These are phyloP conservation scores for Aphanocladium album DNA, from an alignment of 2,329 filamentous ascomycete species.

Conservation along the genomic window DNA sequence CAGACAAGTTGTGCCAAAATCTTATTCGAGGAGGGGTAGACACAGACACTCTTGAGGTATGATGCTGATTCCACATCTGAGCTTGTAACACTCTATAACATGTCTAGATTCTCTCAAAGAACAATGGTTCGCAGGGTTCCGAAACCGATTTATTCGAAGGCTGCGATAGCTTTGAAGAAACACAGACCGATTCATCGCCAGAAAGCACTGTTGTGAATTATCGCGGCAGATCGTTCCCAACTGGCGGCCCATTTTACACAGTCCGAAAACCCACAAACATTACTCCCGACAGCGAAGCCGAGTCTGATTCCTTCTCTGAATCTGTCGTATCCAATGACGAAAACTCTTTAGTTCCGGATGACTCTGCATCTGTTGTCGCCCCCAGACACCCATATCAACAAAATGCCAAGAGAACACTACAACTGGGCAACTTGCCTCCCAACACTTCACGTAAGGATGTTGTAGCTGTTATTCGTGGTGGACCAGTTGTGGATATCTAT, in stretches of 20 bases:
- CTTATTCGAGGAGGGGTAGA: conserved; percentile 45
- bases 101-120: conserved; percentile 5
- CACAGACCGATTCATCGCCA: neutral
- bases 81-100: conserved; percentile 8
- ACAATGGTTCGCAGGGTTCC: neutral
- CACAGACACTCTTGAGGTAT: conserved; percentile 41
- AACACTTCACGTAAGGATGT: conserved; percentile 62
- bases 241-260: neutral
- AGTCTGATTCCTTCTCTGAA: conserved; percentile 1
- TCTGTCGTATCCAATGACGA: neutral
- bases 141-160: neutral
- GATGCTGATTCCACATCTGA: conserved; percentile 16
- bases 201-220: conserved; percentile 1
- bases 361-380: conserved; percentile 5
- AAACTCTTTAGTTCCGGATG: neutral
- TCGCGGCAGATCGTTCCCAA: neutral
- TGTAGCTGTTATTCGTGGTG: conserved; percentile 60
- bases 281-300: neutral
- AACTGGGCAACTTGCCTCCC: conserved; percentile 58
- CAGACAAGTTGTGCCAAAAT: conserved; percentile 43
- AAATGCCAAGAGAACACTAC: conserved; percentile 51
- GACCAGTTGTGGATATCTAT: conserved; percentile 64
- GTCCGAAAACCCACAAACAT: neutral
- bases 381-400: conserved; percentile 27
- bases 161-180: neutral